Conservation (phyloP, 1,139 yeast species). For the Arxiozyma slooffiae region DNA sequence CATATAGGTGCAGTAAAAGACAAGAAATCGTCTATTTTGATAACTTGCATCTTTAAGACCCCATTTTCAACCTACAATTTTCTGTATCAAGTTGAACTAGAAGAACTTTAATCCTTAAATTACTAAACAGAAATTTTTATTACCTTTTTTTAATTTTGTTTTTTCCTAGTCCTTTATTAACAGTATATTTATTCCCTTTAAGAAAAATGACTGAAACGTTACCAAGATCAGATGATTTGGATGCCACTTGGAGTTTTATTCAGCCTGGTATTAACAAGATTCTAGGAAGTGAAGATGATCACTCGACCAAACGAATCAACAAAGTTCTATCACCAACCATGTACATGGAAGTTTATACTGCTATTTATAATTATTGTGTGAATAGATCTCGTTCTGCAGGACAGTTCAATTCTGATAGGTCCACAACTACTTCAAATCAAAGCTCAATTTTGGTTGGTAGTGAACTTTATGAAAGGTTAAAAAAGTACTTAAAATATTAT, state of each 20-base stretch:
- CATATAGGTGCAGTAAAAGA: not conserved
- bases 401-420: conserved; percentile 30
- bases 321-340: conserved; percentile 60
- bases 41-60: not conserved
- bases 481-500: conserved; percentile 54
- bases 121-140: too few species aligned
- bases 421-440: conserved; percentile 23
- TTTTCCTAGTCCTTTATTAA: not conserved
- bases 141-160: not conserved
- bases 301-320: conserved; percentile 32
- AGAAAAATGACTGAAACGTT: conserved; percentile 28
- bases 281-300: conserved; percentile 40
- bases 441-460: conserved; percentile 58
- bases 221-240: conserved; percentile 42
- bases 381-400: conserved; percentile 54
- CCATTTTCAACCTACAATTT: not conserved
- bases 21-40: not conserved
- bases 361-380: conserved; percentile 89
- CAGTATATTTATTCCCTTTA: not conserved
- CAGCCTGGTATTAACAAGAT: conserved; percentile 67
- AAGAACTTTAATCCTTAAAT: not conserved
- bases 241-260: conserved; percentile 66
- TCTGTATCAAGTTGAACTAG: not conserved
- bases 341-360: conserved; percentile 71
- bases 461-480: conserved; percentile 70